These are phyloP conservation scores for Physcia stellaris DNA, from an alignment of 495 filamentous ascomycete species.

Conservation along the genomic window DNA sequence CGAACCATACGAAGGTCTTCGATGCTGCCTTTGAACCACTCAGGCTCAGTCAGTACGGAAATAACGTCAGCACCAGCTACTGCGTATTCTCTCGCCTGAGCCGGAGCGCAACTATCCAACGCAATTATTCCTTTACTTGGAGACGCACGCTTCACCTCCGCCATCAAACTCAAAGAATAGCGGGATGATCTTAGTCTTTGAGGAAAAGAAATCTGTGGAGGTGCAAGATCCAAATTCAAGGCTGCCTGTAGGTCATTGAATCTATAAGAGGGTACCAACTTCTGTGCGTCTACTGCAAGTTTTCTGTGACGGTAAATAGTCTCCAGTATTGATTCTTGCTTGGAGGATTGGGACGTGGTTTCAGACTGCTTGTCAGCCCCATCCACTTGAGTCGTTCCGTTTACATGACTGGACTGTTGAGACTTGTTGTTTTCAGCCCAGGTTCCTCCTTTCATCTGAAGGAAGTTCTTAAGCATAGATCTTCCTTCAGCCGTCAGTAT, in stretches of 20 bases:
- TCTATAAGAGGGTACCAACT: conserved; percentile 73
- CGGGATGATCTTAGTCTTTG: conserved; percentile 65
- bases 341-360: conserved; percentile 8
- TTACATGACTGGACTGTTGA: not conserved
- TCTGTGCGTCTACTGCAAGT: conserved; percentile 67
- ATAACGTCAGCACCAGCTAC: conserved; percentile 91
- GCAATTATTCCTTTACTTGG: conserved; percentile 95
- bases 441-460: conserved; percentile 72
- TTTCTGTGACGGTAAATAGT: conserved; percentile 80
- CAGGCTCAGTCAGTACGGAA: conserved; percentile 91
- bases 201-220: conserved; percentile 73
- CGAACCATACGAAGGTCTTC: conserved; percentile 85
- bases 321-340: conserved; percentile 75
- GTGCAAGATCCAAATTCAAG: conserved; percentile 69
- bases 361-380: conserved; percentile 10
- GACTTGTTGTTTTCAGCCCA: conserved; percentile 59
- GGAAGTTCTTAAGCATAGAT: conserved; percentile 82
- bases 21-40: conserved; percentile 97
- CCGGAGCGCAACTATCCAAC: conserved; percentile 69
- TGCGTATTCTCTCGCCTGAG: conserved; percentile 84
- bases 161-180: conserved; percentile 76
- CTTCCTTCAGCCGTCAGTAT: conserved; percentile 85
- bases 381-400: conserved; percentile 13
- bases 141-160: conserved; percentile 93
- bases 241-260: conserved; percentile 73